These are phyloP conservation scores for Starmerella roubikii DNA, from an alignment of 805 yeast genomes.

Conservation along the genomic window DNA sequence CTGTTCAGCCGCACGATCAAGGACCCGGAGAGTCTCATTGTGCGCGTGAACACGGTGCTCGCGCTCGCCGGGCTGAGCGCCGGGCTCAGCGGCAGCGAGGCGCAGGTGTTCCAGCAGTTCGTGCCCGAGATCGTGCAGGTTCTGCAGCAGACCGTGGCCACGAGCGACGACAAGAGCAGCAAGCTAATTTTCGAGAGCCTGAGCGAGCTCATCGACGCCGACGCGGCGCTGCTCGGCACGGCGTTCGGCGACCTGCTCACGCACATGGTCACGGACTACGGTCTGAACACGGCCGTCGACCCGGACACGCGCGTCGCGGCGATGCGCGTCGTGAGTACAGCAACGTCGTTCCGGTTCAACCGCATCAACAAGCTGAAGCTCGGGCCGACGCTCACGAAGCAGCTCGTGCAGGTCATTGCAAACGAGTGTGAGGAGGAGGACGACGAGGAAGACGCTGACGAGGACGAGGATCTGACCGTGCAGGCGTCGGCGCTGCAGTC, in stretches of 20 bases:
- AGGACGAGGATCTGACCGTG: slow-evolving; percentile 82
- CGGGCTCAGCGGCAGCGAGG: slow-evolving; percentile 36
- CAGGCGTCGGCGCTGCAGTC: slow-evolving; percentile 65
- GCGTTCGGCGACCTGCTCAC: slow-evolving; percentile 48
- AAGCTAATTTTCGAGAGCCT: slow-evolving; percentile 70
- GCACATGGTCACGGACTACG: slow-evolving; percentile 55
- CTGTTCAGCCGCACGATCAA: slow-evolving; percentile 56
- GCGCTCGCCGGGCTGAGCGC: slow-evolving; percentile 66
- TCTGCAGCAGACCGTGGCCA: slow-evolving; percentile 55
- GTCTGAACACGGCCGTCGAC: slow-evolving; percentile 49
- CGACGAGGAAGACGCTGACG: slow-evolving; percentile 86
- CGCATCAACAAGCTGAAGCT: slow-evolving; percentile 67
- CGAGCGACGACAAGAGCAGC: slow-evolving; percentile 59
- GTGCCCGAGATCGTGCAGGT: slow-evolving; percentile 75
- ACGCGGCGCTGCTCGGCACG: slow-evolving; percentile 66
- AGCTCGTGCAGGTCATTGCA: slow-evolving; percentile 63
- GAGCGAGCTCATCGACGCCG: slow-evolving; percentile 63
- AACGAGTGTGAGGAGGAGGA: slow-evolving; percentile 60
- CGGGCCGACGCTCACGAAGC: slow-evolving; percentile 65
- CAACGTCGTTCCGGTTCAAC: slow-evolving; percentile 65
- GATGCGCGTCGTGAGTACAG: slow-evolving; percentile 68
- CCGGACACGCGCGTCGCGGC: slow-evolving; percentile 76
- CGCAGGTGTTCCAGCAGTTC: slow-evolving; percentile 39
- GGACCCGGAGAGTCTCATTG: slow-evolving; percentile 47
- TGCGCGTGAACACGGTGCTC: slow-evolving; percentile 70